These are phyloP conservation scores for Nitzschia sp. DNA, from an alignment of 108 stramenopile species.

Conservation along the genomic window DNA sequence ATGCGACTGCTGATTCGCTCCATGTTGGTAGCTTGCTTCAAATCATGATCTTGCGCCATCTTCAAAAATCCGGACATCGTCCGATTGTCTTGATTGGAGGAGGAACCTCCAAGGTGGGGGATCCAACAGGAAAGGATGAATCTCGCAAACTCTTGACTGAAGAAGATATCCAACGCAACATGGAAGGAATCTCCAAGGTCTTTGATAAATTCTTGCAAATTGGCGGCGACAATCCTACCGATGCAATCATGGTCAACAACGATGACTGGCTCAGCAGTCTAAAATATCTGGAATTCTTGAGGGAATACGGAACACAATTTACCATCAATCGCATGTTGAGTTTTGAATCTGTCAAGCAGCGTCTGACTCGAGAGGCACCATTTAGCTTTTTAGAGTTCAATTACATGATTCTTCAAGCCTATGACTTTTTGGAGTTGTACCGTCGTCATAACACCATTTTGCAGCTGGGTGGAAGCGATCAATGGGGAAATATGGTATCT, in stretches of 20 bases:
- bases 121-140: slow-evolving; percentile 98
- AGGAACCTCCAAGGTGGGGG: slow-evolving; percentile 96
- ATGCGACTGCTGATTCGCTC: slow-evolving; percentile 96
- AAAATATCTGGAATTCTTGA: slow-evolving; percentile 90
- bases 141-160: slow-evolving; percentile 84
- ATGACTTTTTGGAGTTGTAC: slow-evolving; percentile 95
- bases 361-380: slow-evolving; percentile 89
- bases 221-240: slow-evolving; percentile 42
- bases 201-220: slow-evolving; percentile 85
- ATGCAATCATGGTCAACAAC: slow-evolving; percentile 94
- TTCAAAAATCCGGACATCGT: slow-evolving; percentile 86
- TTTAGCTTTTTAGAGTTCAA: slow-evolving; percentile 98
- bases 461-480: slow-evolving; percentile 98
- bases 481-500: slow-evolving; percentile 98
- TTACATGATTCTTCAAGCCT: slow-evolving; percentile 98
- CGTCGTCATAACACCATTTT: slow-evolving; percentile 74
- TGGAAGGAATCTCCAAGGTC: slow-evolving; percentile 76
- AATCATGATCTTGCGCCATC: slow-evolving; percentile 96
- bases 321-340: slow-evolving; percentile 97
- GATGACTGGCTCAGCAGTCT: slow-evolving; percentile 89
- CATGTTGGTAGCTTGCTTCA: slow-evolving; percentile 97
- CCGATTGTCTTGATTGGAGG: slow-evolving; percentile 95
- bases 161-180: slow-evolving; percentile 79
- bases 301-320: slow-evolving; percentile 96
- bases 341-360: slow-evolving; percentile 94